Percentiles rank a stretch among this genome's conserved stretches.
These are phyloP conservation scores for Vicia sativa DNA, from an alignment of 306 rosid species.

Conservation along the genomic window DNA sequence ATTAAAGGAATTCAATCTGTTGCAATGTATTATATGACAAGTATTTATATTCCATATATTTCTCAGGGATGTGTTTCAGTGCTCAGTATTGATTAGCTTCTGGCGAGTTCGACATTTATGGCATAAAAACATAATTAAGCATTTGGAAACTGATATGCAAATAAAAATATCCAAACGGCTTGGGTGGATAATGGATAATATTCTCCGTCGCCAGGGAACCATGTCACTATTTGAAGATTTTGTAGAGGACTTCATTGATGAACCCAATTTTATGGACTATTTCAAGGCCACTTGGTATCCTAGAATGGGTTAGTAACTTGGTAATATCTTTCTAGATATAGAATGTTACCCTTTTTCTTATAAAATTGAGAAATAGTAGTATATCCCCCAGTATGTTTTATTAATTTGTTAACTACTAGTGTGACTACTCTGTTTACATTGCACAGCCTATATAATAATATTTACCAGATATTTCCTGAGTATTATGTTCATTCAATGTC, in stretches of 20 bases:
- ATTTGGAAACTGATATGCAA: conserved; percentile 57
- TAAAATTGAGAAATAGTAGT: conserved; percentile 14
- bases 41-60: conserved; percentile 27
- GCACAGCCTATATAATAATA: neutral
- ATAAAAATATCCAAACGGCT: conserved; percentile 66
- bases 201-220: conserved; percentile 58
- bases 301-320: conserved; percentile 56
- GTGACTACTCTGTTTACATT: conserved; percentile 1
- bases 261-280: conserved; percentile 75
- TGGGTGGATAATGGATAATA: conserved; percentile 60
- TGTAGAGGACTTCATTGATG: conserved; percentile 70
- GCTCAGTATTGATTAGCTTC: conserved; percentile 72
- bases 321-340: conserved; percentile 43
- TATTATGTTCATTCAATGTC: conserved; percentile 24
- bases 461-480: neutral
- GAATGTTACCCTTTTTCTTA: conserved; percentile 6
- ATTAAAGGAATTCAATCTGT: conserved; percentile 10
- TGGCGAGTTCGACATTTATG: conserved; percentile 72
- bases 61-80: conserved; percentile 88
- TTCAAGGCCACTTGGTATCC: conserved; percentile 89
- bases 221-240: conserved; percentile 67
- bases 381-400: neutral
- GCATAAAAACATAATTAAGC: conserved; percentile 44
- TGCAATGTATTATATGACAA: neutral
- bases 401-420: conserved; percentile 3